Percentiles rank a stretch among this genome's conserved stretches.
phyloP scores from a whole-genome alignment of 2,329 filamentous ascomycete species.

The Arachnomyces sp. region DNA sequence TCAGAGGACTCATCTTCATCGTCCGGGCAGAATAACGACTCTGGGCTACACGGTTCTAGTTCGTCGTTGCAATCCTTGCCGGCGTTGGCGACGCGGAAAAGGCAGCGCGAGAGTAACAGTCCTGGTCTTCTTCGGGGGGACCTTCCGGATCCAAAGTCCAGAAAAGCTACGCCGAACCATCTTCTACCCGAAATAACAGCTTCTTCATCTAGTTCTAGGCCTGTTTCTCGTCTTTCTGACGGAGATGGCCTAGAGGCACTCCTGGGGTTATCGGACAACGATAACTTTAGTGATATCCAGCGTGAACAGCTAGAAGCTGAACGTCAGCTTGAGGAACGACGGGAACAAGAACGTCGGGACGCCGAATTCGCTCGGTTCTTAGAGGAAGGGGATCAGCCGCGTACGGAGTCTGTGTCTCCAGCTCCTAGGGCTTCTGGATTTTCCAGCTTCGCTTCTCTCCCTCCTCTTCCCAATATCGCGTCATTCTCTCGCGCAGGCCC shows the following conservation, averaged over 20 bases:
- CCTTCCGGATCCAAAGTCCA: slow-evolving; percentile 1
- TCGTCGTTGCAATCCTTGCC: too few relatives aligned
- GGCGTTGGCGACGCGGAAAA: too few relatives aligned
- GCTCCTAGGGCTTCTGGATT: slow-evolving; percentile 1
- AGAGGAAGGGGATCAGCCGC: slow-evolving; percentile 20
- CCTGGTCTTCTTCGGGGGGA: background rate
- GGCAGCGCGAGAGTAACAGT: too few relatives aligned
- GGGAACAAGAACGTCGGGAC: slow-evolving; percentile 29
- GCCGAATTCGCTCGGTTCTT: slow-evolving; percentile 31
- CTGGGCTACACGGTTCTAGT: too few relatives aligned
- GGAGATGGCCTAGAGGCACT: slow-evolving; percentile 15
- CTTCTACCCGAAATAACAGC: background rate
- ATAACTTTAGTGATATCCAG: slow-evolving; percentile 19
- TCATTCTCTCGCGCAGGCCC: too few relatives aligned
- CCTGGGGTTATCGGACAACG: slow-evolving; percentile 19
- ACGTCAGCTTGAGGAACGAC: slow-evolving; percentile 21
- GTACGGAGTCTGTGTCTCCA: slow-evolving; percentile 5
- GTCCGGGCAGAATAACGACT: too few relatives aligned
- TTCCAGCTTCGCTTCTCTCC: background rate
- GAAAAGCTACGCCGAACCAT: slow-evolving; percentile 2
- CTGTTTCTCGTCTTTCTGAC: slow-evolving; percentile 1
- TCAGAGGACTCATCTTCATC: too few relatives aligned
- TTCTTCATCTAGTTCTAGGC: background rate
- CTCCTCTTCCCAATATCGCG: background rate
- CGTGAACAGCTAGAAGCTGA: slow-evolving; percentile 26